These are phyloP conservation scores for Laburnicola sp. DNA, from an alignment of 2,329 filamentous ascomycete genomes.

Conservation along the genomic window DNA sequence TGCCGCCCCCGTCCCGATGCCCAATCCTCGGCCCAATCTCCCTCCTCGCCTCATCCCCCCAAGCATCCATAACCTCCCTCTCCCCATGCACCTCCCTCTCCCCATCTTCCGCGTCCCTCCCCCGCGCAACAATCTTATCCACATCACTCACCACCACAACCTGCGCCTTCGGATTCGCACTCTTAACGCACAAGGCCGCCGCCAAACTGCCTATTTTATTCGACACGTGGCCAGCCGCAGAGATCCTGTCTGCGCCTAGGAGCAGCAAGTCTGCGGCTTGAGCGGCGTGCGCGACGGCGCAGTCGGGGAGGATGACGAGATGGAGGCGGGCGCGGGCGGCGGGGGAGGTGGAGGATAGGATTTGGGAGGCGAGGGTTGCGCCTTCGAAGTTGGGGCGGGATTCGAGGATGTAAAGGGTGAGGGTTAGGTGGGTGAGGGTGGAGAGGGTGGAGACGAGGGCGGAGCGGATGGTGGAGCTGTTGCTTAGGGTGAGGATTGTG, in stretches of 20 bases:
- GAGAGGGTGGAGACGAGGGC: constrained; percentile 52
- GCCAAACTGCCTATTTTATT: constrained; percentile 70
- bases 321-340: constrained; percentile 30
- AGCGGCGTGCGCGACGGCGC: constrained; percentile 60
- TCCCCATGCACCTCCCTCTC: constrained; percentile 47
- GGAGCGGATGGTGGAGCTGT: constrained; percentile 62
- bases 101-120: not conserved
- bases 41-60: constrained; percentile 40
- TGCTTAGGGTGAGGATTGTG: constrained; percentile 34
- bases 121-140: constrained; percentile 60
- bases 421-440: constrained; percentile 34
- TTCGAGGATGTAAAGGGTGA: constrained; percentile 66
- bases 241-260: constrained; percentile 67
- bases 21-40: constrained; percentile 15
- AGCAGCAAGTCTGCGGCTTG: constrained; percentile 60
- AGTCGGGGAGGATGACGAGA: constrained; percentile 62
- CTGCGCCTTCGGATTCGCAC: constrained; percentile 51
- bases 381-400: constrained; percentile 70
- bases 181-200: constrained; percentile 58
- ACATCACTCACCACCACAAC: constrained; percentile 62
- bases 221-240: constrained; percentile 60
- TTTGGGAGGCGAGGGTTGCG: constrained; percentile 56
- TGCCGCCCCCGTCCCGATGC: constrained; percentile 22
- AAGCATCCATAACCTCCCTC: constrained; percentile 55
- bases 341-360: constrained; percentile 30